Evolutionary conservation across 2,329 filamentous ascomycete genomes (phyloP).

Genomic region (Colletotrichum sp.): DNA sequence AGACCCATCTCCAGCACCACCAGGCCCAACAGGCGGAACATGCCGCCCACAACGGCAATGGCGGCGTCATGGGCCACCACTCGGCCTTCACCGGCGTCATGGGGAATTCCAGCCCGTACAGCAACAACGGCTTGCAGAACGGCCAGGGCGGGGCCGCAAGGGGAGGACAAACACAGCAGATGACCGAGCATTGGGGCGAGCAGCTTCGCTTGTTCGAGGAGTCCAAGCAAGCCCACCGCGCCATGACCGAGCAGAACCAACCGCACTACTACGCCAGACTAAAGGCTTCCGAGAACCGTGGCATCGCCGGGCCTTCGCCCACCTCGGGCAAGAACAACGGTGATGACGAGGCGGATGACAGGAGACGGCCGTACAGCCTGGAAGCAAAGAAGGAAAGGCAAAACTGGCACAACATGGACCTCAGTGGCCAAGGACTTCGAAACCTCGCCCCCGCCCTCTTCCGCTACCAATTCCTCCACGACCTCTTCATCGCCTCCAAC

Average conservation of each 20-base stretch:
- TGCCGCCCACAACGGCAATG: constrained; percentile 57
- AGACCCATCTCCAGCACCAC: constrained; percentile 69
- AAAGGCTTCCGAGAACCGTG: constrained; percentile 73
- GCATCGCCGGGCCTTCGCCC: constrained; percentile 61
- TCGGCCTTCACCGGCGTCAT: constrained; percentile 68
- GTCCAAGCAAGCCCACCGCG: constrained; percentile 73
- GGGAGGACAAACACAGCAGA: constrained; percentile 54
- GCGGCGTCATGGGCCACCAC: constrained; percentile 61
- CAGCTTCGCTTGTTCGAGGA: constrained; percentile 84
- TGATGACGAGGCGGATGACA: constrained; percentile 61
- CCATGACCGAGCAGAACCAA: constrained; percentile 71
- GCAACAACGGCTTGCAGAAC: constrained; percentile 59
- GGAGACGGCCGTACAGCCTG: constrained; percentile 68
- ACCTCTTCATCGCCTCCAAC: constrained; percentile 94
- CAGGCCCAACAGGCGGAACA: constrained; percentile 66
- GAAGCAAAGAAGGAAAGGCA: constrained; percentile 73
- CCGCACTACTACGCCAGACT: constrained; percentile 75
- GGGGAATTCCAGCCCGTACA: constrained; percentile 67
- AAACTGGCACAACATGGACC: constrained; percentile 91
- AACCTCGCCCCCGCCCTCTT: constrained; percentile 83
- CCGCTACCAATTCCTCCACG: constrained; percentile 85
- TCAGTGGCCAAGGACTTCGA: constrained; percentile 93
- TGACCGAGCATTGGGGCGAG: constrained; percentile 82
- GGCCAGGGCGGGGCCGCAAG: constrained; percentile 56
- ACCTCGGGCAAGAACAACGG: constrained; percentile 52